Evolutionary conservation across 1,284 basidiomycete genomes (phyloP), one percentile per base, ranked within the genome.

Genomic region (Papiliotrema terrestris): DNA sequence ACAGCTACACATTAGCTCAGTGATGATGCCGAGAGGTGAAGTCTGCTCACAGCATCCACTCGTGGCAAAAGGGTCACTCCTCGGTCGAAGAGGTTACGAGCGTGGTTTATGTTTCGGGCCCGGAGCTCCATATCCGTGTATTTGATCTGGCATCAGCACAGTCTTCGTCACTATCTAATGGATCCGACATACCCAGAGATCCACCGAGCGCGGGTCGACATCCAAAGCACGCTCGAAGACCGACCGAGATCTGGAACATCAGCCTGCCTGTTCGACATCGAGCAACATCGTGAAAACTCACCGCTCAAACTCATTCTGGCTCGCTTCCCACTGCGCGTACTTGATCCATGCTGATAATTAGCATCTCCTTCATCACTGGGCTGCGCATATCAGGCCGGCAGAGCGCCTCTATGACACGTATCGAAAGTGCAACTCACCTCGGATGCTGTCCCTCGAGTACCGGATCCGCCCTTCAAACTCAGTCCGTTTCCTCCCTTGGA

Each of bases 91-190:
- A 98, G 82, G 77, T 99, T 99, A 56, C 96, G 86, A 0, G 95
- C 86, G 68, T 98, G 95, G 71, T 97, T 90, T 48, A 98, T 90
- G 70, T 98, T 98, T 61, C 95, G 87, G 20, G 89, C 88, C 78
- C 96, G 97, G 61, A 99, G 84, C 76, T 98, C 96, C 86, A 93
- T 93, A 77, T 98, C 96, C n/a, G 90, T 89, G 78, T 98, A 98
- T 63, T 86, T 87, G 54, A 96, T 80, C 65, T 68, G 37, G n/a
- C 3, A 51, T 11, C 25, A 32, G 11, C 20, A 26, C 38, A 26
- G 44, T 49, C 5, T 17, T 41, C n/a, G n/a, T 20, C 25, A 17
- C 23, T 9, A 38, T 5, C 8, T n/a, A 6, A 17, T 19, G 29
- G 44, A 38, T 45, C 25, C 32, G 38, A 53, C 66, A 15, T 46